Evolutionary conservation across 164 flowering plant species (phyloP).

Genomic region (Vitis vinifera): DNA sequence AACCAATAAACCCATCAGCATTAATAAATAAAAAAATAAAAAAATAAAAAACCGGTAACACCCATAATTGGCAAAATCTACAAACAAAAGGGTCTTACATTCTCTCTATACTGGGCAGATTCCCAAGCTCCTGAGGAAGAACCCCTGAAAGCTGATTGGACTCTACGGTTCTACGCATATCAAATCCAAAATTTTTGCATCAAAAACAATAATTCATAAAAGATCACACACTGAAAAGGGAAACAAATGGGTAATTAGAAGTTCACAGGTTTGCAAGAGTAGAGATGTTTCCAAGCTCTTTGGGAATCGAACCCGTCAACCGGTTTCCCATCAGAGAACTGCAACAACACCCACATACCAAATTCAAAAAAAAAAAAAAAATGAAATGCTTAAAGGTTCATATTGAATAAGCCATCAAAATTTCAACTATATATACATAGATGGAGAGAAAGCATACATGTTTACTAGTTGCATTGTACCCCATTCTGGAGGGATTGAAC

Average conservation of each 20-base stretch:
- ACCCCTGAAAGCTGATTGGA: constrained; percentile 34
- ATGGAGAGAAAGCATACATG: constrained; percentile 21
- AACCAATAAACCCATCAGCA: neutral
- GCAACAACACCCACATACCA: constrained; percentile 11
- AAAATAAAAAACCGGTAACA: neutral
- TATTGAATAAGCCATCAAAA: too few species aligned
- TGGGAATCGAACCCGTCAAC: constrained; percentile 64
- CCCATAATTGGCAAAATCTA: too few species aligned
- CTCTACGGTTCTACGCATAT: constrained; percentile 14
- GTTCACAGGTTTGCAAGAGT: constrained; percentile 47
- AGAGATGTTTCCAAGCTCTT: constrained; percentile 54
- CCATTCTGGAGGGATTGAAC: constrained; percentile 56
- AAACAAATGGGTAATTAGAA: neutral
- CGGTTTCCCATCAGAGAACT: constrained; percentile 70
- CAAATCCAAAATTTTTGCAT: neutral
- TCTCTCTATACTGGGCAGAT: constrained; percentile 23
- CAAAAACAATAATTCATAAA: too few species aligned
- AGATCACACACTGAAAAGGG: neutral
- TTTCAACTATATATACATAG: neutral
- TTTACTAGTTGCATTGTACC: constrained; percentile 13
- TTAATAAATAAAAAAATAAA: neutral
- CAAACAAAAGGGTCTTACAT: constrained; percentile 18
- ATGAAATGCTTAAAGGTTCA: too few species aligned
- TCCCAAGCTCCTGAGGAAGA: constrained; percentile 48
- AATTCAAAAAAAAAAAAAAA: neutral